Evolutionary conservation across 2,329 filamentous ascomycete species (phyloP), one percentile per base, ranked within the genome.

Genomic region (Nannizziopsis arthrosporioides): DNA sequence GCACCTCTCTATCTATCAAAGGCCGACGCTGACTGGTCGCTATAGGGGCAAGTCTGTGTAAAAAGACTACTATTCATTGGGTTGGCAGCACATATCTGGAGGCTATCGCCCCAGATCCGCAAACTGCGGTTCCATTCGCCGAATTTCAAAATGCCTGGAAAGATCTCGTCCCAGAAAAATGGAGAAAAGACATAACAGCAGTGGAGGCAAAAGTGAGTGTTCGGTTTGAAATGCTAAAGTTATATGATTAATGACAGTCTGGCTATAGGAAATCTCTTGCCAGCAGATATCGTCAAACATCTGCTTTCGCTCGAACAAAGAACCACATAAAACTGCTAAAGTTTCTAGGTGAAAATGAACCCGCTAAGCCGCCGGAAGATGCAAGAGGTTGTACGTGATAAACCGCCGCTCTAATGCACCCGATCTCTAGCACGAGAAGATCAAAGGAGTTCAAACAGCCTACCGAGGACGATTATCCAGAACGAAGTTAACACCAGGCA

Each of bases 401-500:
- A n/a, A 27, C 22, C 22, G 7, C 22, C 22, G 22, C 22, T 27
- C 7, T 27, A 27, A 27, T 27, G 4, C 22, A 27, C 46, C 39
- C 38, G 27, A 19, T 30, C 34, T 48, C 39, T 48, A 44, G 38
- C 30, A 39, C n/a, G 37, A 36, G 41, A 27, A 8, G 32, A 35
- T 32, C 11, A 48, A 48, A 42, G n/a, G 22, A 14, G 22, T 32
- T 46, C 38, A 48, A 48, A 48, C 19, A 37, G 32, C 45, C 45
- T 22, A 17, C 38, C 37, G 18, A 17, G n/a, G 8, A 8, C 43
- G n/a, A 15, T 3, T 15, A n/a, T 36, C 10, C 34, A 15, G 15
- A 42, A 43, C 12, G 12, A 42, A 10, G 45, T 65, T 58, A 73
- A 52, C 70, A 73, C 71, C 71, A 73, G 41, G 63, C 65, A 53